Percentiles rank a stretch among this genome's conserved stretches.
These are phyloP conservation scores for Debaryomyces sp. DNA, from an alignment of 1,139 yeast genomes.

Conservation along the genomic window DNA sequence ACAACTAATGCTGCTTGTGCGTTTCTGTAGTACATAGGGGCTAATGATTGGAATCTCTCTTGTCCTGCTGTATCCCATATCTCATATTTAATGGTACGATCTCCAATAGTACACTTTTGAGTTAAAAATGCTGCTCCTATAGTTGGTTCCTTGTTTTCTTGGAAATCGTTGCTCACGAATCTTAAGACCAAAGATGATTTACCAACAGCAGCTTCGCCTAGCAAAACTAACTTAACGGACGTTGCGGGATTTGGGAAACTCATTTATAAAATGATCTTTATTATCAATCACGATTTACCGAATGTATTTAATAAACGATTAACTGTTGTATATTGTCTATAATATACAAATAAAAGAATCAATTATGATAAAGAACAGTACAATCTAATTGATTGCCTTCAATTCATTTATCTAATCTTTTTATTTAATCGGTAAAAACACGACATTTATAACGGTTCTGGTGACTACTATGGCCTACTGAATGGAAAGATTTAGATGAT, in stretches of 20 bases:
- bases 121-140: constrained; percentile 98
- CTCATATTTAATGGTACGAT: constrained; percentile 89
- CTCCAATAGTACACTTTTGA: constrained; percentile 90
- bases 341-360: background rate
- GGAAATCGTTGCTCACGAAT: constrained; percentile 94
- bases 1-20: constrained; percentile 99
- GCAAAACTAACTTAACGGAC: constrained; percentile 82
- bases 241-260: constrained; percentile 55
- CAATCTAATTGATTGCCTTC: background rate
- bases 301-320: background rate
- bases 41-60: constrained; percentile 93
- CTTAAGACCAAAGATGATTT: constrained; percentile 90
- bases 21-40: constrained; percentile 97
- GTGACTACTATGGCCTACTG: background rate
- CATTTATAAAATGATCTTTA: constrained; percentile 18
- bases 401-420: constrained; percentile 5
- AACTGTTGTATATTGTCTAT: background rate
- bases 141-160: constrained; percentile 95
- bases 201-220: constrained; percentile 99
- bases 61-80: constrained; percentile 99
- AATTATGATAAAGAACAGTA: constrained; percentile 1
- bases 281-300: background rate
- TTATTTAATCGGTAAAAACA: background rate
- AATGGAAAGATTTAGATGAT: background rate
- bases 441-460: background rate